Base-by-base conservation (phyloP, 768 basidiomycete species). In the Tylopilus felleus region DNA sequence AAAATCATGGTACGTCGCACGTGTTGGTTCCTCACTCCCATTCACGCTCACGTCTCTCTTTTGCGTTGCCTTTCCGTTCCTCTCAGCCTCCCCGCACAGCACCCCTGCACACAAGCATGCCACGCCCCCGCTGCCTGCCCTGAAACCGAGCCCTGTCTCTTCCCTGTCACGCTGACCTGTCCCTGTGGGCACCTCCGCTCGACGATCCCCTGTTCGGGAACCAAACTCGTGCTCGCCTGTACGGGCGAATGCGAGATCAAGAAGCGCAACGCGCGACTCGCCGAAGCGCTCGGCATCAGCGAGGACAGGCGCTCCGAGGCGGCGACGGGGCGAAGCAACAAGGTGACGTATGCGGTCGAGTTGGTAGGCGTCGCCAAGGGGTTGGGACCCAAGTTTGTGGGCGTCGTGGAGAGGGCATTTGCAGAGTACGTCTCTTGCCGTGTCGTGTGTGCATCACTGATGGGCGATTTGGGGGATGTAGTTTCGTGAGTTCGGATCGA, bases 231-330 rank as follows among this genome's bases (percentile, higher is more conserved):
- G 42, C 74, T 86, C 9, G 88, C 88, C 59, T 99, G 97, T 65
- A 82, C 83, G 16, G 85, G 81, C 42, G 92, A 96, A 41, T 99
- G 97, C 61, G 77, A 75, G 35, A 76, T 93, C 47, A 89, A 86
- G 41, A 90, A 95, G 66, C 81, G 97, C 12, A 98, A 97, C 61
- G 90, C 86, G 0, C 75, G 83, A 33, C 72, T 99, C 8, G 97
- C 97, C 1, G 93, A 94, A 36, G 97, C 97, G 2, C 72, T 99
- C 5, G 94, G 95, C 0, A 96, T 98, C 63, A 85, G 74, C 36
- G 69, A 79, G 16, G 78, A 83, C 41, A 71, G 67, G 8, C 72
- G 75, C 17, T 12, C 33, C 33, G 79, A 75, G 5, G 12, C 36
- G 8, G 14, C 17, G 17, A 69, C 71, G 56, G 63, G 25, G 16